Evolutionary conservation across 2,329 filamentous ascomycete species (phyloP), one percentile per base, ranked within the genome.

Genomic region (Nemania diffusa): DNA sequence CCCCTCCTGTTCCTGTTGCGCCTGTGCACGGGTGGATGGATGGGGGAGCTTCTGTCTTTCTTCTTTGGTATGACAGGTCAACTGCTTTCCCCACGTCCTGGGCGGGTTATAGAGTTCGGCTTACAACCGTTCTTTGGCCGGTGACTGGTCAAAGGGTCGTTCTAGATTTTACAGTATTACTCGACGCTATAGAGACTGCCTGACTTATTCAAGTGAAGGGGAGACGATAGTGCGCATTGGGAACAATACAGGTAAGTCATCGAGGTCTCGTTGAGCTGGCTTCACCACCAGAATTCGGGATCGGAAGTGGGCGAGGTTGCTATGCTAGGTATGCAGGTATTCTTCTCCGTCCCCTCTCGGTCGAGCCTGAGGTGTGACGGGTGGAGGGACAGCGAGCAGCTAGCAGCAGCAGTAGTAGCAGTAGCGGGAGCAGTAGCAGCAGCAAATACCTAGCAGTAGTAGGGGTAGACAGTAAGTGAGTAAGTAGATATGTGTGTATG

Each of bases 21-120:
- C 57, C 32, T 34, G 65, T 68, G 68, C 61, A 57, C 68, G 68
- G 64, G 65, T 67, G 66, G 69, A 69, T 68, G 34, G 29, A 53
- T 34, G 51, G 73, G 73, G 68, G 68, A 68, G 69, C 66, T 68
- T 70, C 72, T 65, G 48, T 64, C 42, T 29, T 60, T 50, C 69
- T 67, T 67, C 44, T 66, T 69, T 69, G 32, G 72, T 76, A 72
- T 73, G 74, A 76, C 72, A 72, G 73, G 70, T 71, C 66, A 63
- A 67, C 44, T 68, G 66, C 60, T 59, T 74, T 77, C 75, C 75
- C 75, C 75, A 76, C 74, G 75, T 76, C 72, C 72, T 65, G 32
- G 57, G 56, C 58, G 52, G 48, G 52, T 37, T 40, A 37, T 64
- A 75, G 72, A 69, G 70, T 75, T 75, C 71, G 72, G 72, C 72